These are phyloP conservation scores for Megacollybia marginata DNA, from an alignment of 768 basidiomycete species.

Conservation along the genomic window DNA sequence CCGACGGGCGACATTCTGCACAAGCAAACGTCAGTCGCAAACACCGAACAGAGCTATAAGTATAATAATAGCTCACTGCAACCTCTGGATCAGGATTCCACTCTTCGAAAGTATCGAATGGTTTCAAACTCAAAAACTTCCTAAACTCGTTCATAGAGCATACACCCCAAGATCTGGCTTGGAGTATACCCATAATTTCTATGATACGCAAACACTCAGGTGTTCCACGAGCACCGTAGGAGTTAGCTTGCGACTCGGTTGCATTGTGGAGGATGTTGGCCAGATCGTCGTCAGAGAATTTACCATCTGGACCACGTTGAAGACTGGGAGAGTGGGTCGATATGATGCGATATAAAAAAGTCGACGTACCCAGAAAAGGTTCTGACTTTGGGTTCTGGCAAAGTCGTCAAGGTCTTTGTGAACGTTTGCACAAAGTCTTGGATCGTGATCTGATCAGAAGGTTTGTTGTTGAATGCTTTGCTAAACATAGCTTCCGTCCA, in stretches of 20 bases:
- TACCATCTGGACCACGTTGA: too few relatives aligned
- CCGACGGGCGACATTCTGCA: conserved; percentile 66
- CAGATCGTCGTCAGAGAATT: conserved; percentile 65
- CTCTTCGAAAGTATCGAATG: conserved; percentile 47
- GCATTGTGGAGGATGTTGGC: conserved; percentile 61
- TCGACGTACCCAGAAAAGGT: conserved; percentile 32
- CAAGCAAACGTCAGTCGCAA: too few relatives aligned
- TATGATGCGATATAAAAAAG: conserved; percentile 38
- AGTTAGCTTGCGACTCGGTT: too few relatives aligned
- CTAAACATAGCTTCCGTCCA: too few relatives aligned
- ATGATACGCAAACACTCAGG: conserved; percentile 65
- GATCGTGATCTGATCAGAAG: conserved; percentile 35
- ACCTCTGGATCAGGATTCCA: conserved; percentile 76
- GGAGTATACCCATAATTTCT: conserved; percentile 80
- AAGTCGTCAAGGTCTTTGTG: too few relatives aligned
- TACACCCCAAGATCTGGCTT: conserved; percentile 73
- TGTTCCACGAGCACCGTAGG: too few relatives aligned
- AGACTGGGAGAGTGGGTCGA: too few relatives aligned
- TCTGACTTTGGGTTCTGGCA: conserved; percentile 25
- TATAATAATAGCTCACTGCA: too few relatives aligned
- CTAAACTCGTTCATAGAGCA: too few relatives aligned
- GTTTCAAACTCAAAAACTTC: too few relatives aligned
- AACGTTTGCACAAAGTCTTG: conserved; percentile 48
- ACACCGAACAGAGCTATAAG: too few relatives aligned
- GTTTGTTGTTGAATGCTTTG: conserved; percentile 49